Percentiles rank a stretch among this genome's conserved stretches.
These are phyloP conservation scores for Ceratocystis ficicola DNA, from an alignment of 2,329 filamentous ascomycete genomes.

Conservation along the genomic window DNA sequence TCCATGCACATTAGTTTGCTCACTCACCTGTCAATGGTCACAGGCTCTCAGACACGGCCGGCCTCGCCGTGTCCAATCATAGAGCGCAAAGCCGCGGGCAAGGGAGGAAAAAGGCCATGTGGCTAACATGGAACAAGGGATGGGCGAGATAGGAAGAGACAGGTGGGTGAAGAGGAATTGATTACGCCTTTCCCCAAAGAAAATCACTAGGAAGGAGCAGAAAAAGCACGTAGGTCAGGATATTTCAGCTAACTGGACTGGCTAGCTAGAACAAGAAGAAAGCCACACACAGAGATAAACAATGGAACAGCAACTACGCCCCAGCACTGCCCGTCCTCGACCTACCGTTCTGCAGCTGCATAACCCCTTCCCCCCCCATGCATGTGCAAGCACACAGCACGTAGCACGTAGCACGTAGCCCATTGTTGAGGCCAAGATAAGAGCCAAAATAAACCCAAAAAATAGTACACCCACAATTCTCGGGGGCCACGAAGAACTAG, in stretches of 20 bases:
- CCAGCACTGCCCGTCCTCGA: background rate
- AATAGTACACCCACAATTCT: background rate
- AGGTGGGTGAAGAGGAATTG: background rate
- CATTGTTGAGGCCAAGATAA: background rate
- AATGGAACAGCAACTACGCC: too few species aligned
- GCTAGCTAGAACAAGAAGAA: background rate
- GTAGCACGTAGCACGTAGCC: background rate
- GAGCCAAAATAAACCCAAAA: background rate
- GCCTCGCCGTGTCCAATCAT: slow-evolving; percentile 13
- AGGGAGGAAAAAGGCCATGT: slow-evolving; percentile 15
- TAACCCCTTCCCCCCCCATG: background rate
- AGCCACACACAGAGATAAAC: background rate
- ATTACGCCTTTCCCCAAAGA: too few species aligned
- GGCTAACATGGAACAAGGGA: slow-evolving; percentile 18
- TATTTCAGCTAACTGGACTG: too few species aligned
- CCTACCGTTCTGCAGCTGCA: slow-evolving; percentile 4
- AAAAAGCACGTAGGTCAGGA: background rate
- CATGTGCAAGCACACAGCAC: background rate
- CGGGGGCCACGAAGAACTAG: too few species aligned
- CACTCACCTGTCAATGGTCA: slow-evolving; percentile 14
- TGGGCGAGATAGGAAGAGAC: background rate
- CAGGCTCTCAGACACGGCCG: slow-evolving; percentile 9
- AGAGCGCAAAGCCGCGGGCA: background rate
- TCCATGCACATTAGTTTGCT: background rate
- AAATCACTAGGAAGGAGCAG: background rate